Conservation (phyloP, 2,329 filamentous ascomycete species). For the Escovopsis weberi region DNA sequence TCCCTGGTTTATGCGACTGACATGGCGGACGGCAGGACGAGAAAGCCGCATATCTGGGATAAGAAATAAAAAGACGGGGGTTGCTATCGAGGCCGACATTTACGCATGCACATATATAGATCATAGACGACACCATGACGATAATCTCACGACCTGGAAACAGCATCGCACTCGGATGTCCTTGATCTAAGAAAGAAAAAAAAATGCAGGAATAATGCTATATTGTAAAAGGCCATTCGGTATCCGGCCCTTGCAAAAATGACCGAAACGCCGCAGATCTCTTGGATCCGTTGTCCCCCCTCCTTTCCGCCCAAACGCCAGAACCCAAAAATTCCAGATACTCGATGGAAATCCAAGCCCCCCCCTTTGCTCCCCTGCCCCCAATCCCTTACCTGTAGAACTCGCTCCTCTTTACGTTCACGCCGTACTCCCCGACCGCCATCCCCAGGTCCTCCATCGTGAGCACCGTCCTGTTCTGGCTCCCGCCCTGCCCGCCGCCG, state of each 20-base stretch:
- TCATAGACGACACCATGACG: constrained; percentile 4
- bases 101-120: too few species aligned
- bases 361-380: neutral
- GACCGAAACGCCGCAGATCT: neutral
- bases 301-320: constrained; percentile 9
- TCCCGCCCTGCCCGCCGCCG: constrained; percentile 77
- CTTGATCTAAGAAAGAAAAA: neutral
- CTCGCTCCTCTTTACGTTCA: constrained; percentile 93
- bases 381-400: constrained; percentile 58
- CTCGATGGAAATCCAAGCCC: constrained; percentile 4
- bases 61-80: constrained; percentile 16
- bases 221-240: too few species aligned
- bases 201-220: neutral
- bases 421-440: constrained; percentile 94
- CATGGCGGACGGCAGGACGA: constrained; percentile 27
- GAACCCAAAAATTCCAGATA: neutral
- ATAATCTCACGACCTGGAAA: constrained; percentile 1
- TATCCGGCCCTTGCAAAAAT: neutral
- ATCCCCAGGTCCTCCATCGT: constrained; percentile 84
- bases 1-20: neutral
- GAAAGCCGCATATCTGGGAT: constrained; percentile 43
- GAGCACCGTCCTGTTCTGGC: constrained; percentile 81
- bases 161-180: neutral
- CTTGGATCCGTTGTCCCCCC: constrained; percentile 2
- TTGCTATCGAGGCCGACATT: too few species aligned